Evolutionary conservation across 2,329 filamentous ascomycete genomes (phyloP).

Genomic region (Sarocladiaceae sp.): DNA sequence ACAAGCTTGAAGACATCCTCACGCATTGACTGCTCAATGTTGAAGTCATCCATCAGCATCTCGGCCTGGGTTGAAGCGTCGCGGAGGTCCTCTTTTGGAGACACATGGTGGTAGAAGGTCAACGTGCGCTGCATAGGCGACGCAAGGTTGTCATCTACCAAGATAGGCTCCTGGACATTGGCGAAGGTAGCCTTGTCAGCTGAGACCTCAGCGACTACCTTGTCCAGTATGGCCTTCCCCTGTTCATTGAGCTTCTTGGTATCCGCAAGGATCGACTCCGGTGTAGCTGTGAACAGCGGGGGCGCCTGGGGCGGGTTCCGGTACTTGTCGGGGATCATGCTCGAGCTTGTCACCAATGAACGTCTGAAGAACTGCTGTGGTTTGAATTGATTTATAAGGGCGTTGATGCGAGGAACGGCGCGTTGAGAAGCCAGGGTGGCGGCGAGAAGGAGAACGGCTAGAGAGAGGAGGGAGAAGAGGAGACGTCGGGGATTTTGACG

Average conservation of each 20-base stretch:
- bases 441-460: conserved; percentile 53
- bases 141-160: conserved; percentile 65
- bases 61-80: conserved; percentile 75
- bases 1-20: conserved; percentile 73
- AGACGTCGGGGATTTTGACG: conserved; percentile 22
- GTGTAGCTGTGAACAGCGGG: conserved; percentile 71
- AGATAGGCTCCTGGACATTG: conserved; percentile 61
- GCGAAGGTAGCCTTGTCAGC: conserved; percentile 48
- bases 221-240: conserved; percentile 62
- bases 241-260: conserved; percentile 62
- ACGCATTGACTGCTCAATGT: conserved; percentile 75
- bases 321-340: conserved; percentile 65
- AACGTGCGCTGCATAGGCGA: conserved; percentile 61
- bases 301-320: conserved; percentile 73
- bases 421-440: conserved; percentile 66
- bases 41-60: conserved; percentile 70
- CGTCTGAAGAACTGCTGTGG: conserved; percentile 26
- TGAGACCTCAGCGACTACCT: conserved; percentile 59
- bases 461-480: conserved; percentile 40
- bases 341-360: conserved; percentile 41
- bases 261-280: conserved; percentile 62
- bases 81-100: conserved; percentile 61
- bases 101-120: conserved; percentile 78
- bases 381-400: conserved; percentile 53
- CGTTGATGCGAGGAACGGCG: conserved; percentile 53